Conservation (phyloP, 441 rosid species). For the Hura crepitans region DNA sequence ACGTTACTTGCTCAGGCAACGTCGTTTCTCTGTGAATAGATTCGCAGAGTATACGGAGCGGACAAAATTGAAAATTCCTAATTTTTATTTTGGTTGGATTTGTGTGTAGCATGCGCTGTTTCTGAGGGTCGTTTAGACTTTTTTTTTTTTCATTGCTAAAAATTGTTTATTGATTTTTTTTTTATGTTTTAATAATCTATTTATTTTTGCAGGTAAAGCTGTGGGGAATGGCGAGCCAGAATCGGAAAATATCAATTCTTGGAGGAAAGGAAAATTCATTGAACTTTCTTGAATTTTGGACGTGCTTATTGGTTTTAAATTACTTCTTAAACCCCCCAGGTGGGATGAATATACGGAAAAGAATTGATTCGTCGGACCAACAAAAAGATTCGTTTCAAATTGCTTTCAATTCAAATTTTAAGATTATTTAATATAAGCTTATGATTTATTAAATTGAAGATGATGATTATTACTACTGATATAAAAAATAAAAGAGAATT, state of each 20-base stretch:
- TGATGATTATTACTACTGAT: no score
- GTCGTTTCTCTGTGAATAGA: no score
- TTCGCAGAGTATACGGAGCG: background rate
- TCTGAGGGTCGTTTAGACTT: background rate
- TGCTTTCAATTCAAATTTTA: no score
- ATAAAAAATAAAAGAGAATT: no score
- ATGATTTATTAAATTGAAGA: no score
- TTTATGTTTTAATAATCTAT: background rate
- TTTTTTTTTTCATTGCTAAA: background rate
- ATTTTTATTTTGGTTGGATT: background rate
- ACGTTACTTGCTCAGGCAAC: no score
- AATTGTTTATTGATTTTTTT: background rate
- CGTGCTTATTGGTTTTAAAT: no score
- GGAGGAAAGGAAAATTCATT: background rate
- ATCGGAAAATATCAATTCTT: no score
- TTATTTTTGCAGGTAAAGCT: conserved; percentile 2
- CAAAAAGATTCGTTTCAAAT: background rate
- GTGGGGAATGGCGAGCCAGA: background rate
- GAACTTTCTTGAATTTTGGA: conserved; percentile 3
- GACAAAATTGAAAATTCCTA: background rate
- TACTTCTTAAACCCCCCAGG: background rate
- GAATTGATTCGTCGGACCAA: background rate
- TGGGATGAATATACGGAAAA: background rate
- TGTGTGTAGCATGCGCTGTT: background rate
- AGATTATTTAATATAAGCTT: no score